Evolutionary conservation across 1,139 yeast species (phyloP).

Genomic region (Eremothecium coryli): DNA sequence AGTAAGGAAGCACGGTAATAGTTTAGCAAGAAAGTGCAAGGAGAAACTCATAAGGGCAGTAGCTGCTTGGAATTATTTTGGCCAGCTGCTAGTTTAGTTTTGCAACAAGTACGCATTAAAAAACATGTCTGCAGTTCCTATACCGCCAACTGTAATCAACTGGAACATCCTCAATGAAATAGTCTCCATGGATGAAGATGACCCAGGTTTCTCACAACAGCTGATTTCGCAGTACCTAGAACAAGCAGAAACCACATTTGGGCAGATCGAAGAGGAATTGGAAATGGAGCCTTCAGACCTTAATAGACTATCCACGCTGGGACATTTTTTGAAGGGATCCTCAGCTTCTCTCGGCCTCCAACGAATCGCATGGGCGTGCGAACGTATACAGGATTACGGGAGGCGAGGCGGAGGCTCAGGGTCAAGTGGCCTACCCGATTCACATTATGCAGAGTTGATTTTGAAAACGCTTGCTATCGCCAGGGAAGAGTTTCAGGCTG

Average conservation of each 20-base stretch:
- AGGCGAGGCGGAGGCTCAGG: slow-evolving; percentile 34
- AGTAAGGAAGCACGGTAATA: no score
- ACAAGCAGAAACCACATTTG: slow-evolving; percentile 77
- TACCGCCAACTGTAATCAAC: slow-evolving; percentile 60
- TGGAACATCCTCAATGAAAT: slow-evolving; percentile 86
- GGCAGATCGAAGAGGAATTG: slow-evolving; percentile 56
- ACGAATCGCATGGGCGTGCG: slow-evolving; percentile 79
- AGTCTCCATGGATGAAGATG: slow-evolving; percentile 89
- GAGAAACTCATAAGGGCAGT: no score
- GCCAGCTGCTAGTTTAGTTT: no score
- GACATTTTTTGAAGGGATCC: slow-evolving; percentile 91
- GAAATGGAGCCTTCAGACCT: slow-evolving; percentile 35
- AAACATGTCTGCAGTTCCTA: slow-evolving; percentile 8
- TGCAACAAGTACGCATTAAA: no score
- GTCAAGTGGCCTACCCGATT: slow-evolving; percentile 11
- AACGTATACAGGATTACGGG: slow-evolving; percentile 89
- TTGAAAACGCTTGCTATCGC: slow-evolving; percentile 51
- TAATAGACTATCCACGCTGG: slow-evolving; percentile 58
- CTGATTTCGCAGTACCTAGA: slow-evolving; percentile 77
- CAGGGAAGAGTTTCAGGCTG: slow-evolving; percentile 45
- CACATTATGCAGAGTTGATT: slow-evolving; percentile 29
- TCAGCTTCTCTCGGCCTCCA: slow-evolving; percentile 89
- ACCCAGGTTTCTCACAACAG: slow-evolving; percentile 65
- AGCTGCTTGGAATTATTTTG: no score
- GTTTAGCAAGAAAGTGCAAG: no score